phyloP scores from a whole-genome alignment of 2,329 filamentous ascomycete species.

The Didymella lethalis region DNA sequence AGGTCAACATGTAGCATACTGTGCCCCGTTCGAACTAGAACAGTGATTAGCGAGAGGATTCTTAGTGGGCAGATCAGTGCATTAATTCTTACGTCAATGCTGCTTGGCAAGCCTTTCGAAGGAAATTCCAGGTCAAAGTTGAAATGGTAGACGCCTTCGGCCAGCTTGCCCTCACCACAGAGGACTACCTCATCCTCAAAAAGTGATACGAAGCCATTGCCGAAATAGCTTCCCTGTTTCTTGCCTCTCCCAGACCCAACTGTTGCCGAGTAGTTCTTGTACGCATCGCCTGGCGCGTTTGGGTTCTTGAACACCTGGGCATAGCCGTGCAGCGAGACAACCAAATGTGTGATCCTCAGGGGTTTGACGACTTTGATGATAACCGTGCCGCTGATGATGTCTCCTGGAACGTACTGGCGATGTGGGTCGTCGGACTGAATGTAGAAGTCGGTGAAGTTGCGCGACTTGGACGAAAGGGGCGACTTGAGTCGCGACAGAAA shows the following conservation, averaged over 20 bases:
- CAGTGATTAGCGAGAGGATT: slow-evolving; percentile 27
- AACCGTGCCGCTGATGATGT: slow-evolving; percentile 76
- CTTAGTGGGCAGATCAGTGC: slow-evolving; percentile 13
- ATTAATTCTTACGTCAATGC: slow-evolving; percentile 78
- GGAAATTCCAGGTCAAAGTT: slow-evolving; percentile 78
- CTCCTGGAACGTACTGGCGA: slow-evolving; percentile 77
- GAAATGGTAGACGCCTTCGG: slow-evolving; percentile 79
- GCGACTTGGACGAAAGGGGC: slow-evolving; percentile 63
- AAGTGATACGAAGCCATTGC: slow-evolving; percentile 79
- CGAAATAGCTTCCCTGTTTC: slow-evolving; percentile 66
- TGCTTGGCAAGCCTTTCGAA: slow-evolving; percentile 77
- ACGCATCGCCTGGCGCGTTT: slow-evolving; percentile 65
- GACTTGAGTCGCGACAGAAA: slow-evolving; percentile 64
- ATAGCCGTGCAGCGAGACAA: slow-evolving; percentile 78
- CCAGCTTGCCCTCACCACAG: slow-evolving; percentile 78
- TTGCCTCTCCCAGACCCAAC: slow-evolving; percentile 64
- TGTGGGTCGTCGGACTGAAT: slow-evolving; percentile 80
- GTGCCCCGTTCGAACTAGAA: slow-evolving; percentile 91
- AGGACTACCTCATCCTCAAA: slow-evolving; percentile 84
- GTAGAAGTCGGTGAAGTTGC: slow-evolving; percentile 79
- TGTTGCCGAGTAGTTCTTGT: slow-evolving; percentile 58
- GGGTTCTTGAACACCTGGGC: slow-evolving; percentile 79
- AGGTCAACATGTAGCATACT: slow-evolving; percentile 88
- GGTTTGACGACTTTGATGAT: slow-evolving; percentile 77
- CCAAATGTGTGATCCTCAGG: slow-evolving; percentile 79